phyloP scores from a whole-genome alignment of 2,329 filamentous ascomycete genomes.

The Epicoccum sorghinum region DNA sequence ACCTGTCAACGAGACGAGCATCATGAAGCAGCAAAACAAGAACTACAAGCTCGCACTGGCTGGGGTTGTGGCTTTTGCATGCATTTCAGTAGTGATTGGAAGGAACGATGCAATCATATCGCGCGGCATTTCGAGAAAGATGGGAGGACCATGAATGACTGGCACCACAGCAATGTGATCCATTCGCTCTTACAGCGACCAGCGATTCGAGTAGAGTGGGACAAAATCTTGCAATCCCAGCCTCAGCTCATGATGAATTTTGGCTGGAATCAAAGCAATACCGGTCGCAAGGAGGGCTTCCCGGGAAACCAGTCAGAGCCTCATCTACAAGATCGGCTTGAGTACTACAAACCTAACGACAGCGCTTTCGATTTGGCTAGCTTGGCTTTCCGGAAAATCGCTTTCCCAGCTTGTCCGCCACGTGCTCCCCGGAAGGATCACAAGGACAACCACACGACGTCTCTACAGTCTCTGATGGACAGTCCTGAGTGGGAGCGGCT shows the following conservation, averaged over 20 bases:
- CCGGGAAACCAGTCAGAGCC: slow-evolving; percentile 27
- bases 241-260: slow-evolving; percentile 18
- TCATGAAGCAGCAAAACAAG: slow-evolving; percentile 48
- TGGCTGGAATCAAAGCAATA: slow-evolving; percentile 32
- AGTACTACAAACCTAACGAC: slow-evolving; percentile 30
- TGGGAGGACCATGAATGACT: slow-evolving; percentile 63
- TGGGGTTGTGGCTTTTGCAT: slow-evolving; percentile 73
- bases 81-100: slow-evolving; percentile 64
- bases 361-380: slow-evolving; percentile 12
- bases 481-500: slow-evolving; percentile 8
- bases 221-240: slow-evolving; percentile 23
- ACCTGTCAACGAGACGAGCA: slow-evolving; percentile 58
- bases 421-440: slow-evolving; percentile 25
- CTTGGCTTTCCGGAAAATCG: slow-evolving; percentile 27
- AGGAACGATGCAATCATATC: slow-evolving; percentile 69
- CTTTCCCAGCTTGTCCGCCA: slow-evolving; percentile 14
- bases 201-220: slow-evolving; percentile 63
- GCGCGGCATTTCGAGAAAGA: slow-evolving; percentile 65
- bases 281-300: slow-evolving; percentile 39
- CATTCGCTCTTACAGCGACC: slow-evolving; percentile 70
- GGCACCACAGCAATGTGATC: slow-evolving; percentile 69
- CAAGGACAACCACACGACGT: slow-evolving; percentile 1
- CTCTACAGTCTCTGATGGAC: slow-evolving; percentile 4
- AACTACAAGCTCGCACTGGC: slow-evolving; percentile 55
- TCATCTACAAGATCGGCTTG: slow-evolving; percentile 39